Evolutionary conservation across 2,329 filamentous ascomycete genomes (phyloP).

Genomic region (Sporothrix dimorphospora): DNA sequence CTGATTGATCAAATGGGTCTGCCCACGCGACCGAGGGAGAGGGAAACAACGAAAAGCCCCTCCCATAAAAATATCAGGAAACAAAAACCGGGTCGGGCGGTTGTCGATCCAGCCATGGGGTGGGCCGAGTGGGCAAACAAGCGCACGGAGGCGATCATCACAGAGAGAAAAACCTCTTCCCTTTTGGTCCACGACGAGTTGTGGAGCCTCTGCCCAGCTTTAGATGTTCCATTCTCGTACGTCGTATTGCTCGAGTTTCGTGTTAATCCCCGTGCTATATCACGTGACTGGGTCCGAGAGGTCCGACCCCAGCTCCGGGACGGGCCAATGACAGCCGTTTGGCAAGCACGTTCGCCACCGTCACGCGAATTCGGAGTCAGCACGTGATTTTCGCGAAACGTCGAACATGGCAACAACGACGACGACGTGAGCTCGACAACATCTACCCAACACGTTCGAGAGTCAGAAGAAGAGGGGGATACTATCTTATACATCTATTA

Average conservation of each 20-base stretch:
- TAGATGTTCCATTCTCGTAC: not conserved
- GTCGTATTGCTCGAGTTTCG: not conserved
- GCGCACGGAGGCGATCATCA: not conserved
- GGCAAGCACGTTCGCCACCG: conserved; percentile 9
- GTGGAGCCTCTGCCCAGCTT: too few relatives aligned
- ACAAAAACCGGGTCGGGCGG: conserved; percentile 5
- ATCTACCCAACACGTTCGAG: not conserved
- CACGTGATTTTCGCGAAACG: conserved; percentile 3
- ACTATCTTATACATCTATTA: not conserved
- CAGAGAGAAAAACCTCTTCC: not conserved
- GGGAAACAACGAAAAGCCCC: not conserved
- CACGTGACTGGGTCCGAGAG: not conserved
- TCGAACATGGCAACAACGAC: not conserved
- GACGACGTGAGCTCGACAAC: not conserved
- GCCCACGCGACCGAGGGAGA: conserved; percentile 13
- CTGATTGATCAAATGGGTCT: not conserved
- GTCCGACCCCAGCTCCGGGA: not conserved
- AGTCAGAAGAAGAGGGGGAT: not conserved
- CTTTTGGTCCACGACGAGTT: too few relatives aligned
- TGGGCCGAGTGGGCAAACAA: not conserved
- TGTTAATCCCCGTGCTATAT: too few relatives aligned
- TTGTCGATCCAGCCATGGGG: not conserved
- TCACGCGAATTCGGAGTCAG: not conserved
- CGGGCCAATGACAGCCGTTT: not conserved
- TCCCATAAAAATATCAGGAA: not conserved